Conservation (phyloP, 2,329 filamentous ascomycete species). For the Clonostachys chloroleuca region DNA sequence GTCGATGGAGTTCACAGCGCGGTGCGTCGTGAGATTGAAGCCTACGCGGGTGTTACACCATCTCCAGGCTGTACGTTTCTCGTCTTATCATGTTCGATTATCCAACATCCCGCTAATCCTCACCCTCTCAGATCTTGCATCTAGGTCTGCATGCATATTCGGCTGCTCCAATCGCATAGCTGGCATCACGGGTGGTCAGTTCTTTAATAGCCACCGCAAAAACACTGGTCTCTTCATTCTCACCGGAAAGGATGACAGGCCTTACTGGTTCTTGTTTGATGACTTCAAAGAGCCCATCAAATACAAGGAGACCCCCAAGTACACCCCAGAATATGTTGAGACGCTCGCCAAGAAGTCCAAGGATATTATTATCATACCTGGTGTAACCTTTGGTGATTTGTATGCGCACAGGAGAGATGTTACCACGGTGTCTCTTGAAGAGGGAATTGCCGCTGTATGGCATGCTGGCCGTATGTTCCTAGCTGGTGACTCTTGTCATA, state of each 20-base stretch:
- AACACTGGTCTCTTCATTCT: constrained; percentile 16
- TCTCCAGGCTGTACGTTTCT: constrained; percentile 7
- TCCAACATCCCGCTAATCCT: constrained; percentile 1
- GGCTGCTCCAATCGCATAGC: constrained; percentile 24
- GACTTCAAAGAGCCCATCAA: constrained; percentile 17
- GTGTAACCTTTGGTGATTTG: constrained; percentile 17
- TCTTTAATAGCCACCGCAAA: constrained; percentile 12
- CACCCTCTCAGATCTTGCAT: constrained; percentile 8
- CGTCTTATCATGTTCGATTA: no score
- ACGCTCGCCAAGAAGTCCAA: constrained; percentile 14
- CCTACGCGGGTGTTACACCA: constrained; percentile 1
- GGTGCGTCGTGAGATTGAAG: constrained; percentile 18
- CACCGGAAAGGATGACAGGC: constrained; percentile 15
- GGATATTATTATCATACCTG: constrained; percentile 11
- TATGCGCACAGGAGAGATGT: constrained; percentile 15
- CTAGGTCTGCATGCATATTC: constrained; percentile 25
- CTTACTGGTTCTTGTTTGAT: constrained; percentile 29
- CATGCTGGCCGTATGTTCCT: constrained; percentile 18
- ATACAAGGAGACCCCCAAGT: constrained; percentile 22
- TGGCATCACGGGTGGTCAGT: constrained; percentile 8
- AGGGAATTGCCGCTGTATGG: constrained; percentile 23
- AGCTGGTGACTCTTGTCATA: constrained; percentile 24
- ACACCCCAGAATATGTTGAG: constrained; percentile 21
- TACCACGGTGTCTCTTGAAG: constrained; percentile 21
- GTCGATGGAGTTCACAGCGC: constrained; percentile 32